Base-by-base conservation (phyloP, 1,139 yeast species). In the Arxiozyma heterogenica region DNA sequence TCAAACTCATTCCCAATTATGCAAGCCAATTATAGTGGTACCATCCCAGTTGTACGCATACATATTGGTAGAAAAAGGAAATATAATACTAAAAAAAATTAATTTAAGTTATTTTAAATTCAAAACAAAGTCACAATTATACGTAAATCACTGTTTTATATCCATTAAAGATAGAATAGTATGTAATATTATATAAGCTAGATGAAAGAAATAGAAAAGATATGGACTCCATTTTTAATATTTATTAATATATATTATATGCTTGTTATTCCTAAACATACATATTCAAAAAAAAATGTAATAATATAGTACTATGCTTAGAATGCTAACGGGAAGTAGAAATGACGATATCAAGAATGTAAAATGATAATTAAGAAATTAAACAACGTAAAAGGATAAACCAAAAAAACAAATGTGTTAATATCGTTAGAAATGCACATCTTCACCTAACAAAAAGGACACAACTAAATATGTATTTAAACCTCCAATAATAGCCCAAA, bases 1-100 rank as follows among this genome's bases (percentile, higher is more conserved):
- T 72, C 64, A 44, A 61, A 56, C 44, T 61, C 64, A 1, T 62
- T 90, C 47, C 95, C 96, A 0, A 85, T 86, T 0, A 75, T 86
- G 55, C 81, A 83, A 64, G 79, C 84, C 21, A 88, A 85, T 61
- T 90, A 86, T 64, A 74, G 79, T 47, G 98, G 98, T 53, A 78
- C 86, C 1, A 76, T 90, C 63, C 97, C 96, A 1, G 89, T 89
- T 0, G 74, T 78, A 54, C 64, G 70, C 53, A 61, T 72, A 53
- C 66, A 71, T 50, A 63, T 64, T 25, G 56, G 61, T 17, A 60
- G 66, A 43, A 64, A 63, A 55, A 70, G 71, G 57, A 71, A 70
- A 55, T 65, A 69, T 52, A 70, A 63, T 56, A 66, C 53, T 3
- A 51, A 47, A 42, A 46, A 44, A 43, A 46, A 38, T 46, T 46